These are phyloP conservation scores for Eutrema heterophyllum DNA, from an alignment of 345 rosid genomes.

Conservation along the genomic window DNA sequence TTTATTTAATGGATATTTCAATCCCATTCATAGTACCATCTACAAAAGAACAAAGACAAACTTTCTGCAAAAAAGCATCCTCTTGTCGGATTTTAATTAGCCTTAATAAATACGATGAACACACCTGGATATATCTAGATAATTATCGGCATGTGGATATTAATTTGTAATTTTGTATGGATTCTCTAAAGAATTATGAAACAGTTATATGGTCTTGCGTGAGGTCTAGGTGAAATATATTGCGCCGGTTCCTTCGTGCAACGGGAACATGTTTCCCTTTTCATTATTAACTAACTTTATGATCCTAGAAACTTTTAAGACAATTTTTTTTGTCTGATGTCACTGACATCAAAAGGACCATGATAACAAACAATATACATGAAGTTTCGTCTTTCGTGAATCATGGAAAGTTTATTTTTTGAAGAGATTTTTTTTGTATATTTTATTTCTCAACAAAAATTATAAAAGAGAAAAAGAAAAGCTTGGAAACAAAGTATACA, in stretches of 20 bases:
- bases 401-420: too few species aligned
- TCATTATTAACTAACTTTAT: neutral
- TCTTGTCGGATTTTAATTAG: slow-evolving; percentile 29
- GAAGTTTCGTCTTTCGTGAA: neutral
- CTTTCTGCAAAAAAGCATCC: slow-evolving; percentile 25
- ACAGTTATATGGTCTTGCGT: neutral
- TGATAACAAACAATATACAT: neutral
- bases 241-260: neutral
- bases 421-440: too few species aligned
- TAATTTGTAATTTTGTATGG: neutral
- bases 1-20: neutral
- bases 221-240: slow-evolving; percentile 4
- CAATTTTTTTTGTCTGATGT: neutral
- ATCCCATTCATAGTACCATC: slow-evolving; percentile 16
- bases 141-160: too few species aligned
- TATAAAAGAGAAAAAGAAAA: too few species aligned
- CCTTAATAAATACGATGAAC: slow-evolving; percentile 6
- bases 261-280: neutral
- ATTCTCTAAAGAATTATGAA: neutral
- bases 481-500: too few species aligned
- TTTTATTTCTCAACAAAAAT: too few species aligned
- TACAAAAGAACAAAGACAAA: slow-evolving; percentile 14
- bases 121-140: too few species aligned
- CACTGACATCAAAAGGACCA: neutral
- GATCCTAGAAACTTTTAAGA: neutral